phyloP scores from a whole-genome alignment of 139 green algal species.

The Raphidocelis subcapitata region DNA sequence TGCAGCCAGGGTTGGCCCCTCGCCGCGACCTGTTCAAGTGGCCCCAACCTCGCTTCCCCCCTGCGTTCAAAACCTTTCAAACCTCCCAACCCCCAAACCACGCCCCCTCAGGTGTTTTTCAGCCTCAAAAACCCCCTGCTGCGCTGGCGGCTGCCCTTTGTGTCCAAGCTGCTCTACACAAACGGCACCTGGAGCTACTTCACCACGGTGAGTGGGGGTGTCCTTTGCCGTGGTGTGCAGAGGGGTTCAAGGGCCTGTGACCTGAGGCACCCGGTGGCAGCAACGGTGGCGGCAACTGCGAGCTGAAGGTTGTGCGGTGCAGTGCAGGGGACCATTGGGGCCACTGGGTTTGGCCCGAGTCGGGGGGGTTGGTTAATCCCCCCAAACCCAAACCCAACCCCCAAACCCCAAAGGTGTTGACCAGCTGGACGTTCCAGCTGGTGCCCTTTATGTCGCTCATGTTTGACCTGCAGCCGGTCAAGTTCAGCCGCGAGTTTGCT shows the following conservation, averaged over 20 bases:
- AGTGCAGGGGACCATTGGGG: too few relatives aligned
- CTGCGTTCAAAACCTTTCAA: neutral
- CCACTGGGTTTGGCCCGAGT: neutral
- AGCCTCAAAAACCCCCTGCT: constrained; percentile 41
- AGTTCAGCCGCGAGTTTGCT: constrained; percentile 16
- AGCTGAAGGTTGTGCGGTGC: neutral
- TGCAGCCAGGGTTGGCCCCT: neutral
- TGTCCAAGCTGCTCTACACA: constrained; percentile 26
- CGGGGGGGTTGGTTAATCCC: neutral
- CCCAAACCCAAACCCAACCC: neutral
- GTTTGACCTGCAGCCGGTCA: constrained; percentile 32
- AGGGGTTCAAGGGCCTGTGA: neutral
- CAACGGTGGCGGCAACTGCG: neutral
- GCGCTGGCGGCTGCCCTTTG: constrained; percentile 21
- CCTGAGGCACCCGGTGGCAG: neutral
- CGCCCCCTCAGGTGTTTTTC: constrained; percentile 34
- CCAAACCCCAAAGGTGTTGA: constrained; percentile 51
- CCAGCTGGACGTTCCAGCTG: constrained; percentile 52
- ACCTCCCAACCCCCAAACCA: neutral
- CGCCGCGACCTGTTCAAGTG: neutral
- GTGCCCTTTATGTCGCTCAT: constrained; percentile 56
- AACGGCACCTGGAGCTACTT: constrained; percentile 30
- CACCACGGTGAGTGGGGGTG: neutral
- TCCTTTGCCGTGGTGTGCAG: too few relatives aligned
- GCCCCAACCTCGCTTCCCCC: neutral